A percentile compares a stretch with the other conserved stretches of the same genome.
Conservation (phyloP, 164 flowering plant species). For the Platanus orientalis region DNA sequence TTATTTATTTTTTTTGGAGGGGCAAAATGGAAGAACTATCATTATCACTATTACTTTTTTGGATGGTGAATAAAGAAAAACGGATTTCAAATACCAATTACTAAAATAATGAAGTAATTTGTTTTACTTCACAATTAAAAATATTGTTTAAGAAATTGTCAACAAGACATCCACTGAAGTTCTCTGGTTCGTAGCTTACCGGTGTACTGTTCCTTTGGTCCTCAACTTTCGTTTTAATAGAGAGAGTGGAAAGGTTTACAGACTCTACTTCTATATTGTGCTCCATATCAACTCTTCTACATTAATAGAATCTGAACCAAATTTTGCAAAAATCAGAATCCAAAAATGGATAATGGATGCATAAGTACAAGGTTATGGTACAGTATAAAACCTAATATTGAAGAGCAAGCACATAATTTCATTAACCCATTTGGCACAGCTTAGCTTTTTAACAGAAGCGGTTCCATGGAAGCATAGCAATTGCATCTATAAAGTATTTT, state of each 20-base stretch:
- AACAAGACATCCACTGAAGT: not conserved
- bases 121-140: not conserved
- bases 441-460: too few relatives aligned
- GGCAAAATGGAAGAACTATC: not conserved
- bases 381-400: too few relatives aligned
- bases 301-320: not conserved
- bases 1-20: too few relatives aligned
- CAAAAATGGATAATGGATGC: not conserved
- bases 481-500: too few relatives aligned
- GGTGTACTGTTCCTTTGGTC: not conserved
- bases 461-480: too few relatives aligned
- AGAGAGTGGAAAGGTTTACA: not conserved
- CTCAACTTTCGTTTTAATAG: constrained; percentile 3
- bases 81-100: not conserved
- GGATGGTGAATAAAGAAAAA: not conserved
- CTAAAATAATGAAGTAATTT: not conserved
- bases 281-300: constrained; percentile 7
- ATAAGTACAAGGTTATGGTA: too few relatives aligned
- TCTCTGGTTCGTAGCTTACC: not conserved
- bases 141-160: not conserved
- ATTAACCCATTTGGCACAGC: too few relatives aligned
- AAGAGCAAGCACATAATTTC: too few relatives aligned
- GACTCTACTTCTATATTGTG: constrained; percentile 10
- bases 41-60: too few relatives aligned
- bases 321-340: not conserved